Percentiles rank a stretch among this genome's conserved stretches.
Conservation (phyloP, 2,329 filamentous ascomycete genomes). For the Ceratocystis papillata region DNA sequence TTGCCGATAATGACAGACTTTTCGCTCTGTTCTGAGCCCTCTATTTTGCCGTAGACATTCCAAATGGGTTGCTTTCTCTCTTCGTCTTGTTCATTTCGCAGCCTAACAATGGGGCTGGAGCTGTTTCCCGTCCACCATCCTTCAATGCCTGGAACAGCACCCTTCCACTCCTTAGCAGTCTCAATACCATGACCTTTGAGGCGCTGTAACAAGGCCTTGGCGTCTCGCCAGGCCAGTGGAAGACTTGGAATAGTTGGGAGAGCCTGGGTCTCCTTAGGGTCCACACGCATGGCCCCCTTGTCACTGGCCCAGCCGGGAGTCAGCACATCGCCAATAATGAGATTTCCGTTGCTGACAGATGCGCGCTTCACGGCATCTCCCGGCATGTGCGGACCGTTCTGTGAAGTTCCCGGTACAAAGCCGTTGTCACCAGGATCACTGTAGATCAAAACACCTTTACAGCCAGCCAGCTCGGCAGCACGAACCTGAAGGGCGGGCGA, state of each 20-base stretch:
- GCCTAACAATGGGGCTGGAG: constrained; percentile 63
- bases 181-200: constrained; percentile 63
- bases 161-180: constrained; percentile 61
- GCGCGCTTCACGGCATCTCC: constrained; percentile 73
- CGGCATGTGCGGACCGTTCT: constrained; percentile 69
- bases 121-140: constrained; percentile 81
- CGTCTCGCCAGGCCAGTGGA: constrained; percentile 81
- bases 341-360: constrained; percentile 67
- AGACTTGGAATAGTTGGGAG: constrained; percentile 79
- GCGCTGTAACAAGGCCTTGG: constrained; percentile 63
- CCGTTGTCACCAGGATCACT: constrained; percentile 81
- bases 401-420: constrained; percentile 62
- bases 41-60: constrained; percentile 78
- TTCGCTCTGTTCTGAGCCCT: constrained; percentile 69
- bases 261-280: constrained; percentile 57
- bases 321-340: constrained; percentile 81
- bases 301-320: constrained; percentile 77
- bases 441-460: constrained; percentile 80
- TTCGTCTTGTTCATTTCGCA: constrained; percentile 83
- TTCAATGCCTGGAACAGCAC: constrained; percentile 61
- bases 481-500: constrained; percentile 77
- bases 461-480: constrained; percentile 76
- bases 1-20: constrained; percentile 86
- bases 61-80: constrained; percentile 72
- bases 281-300: constrained; percentile 53